phyloP scores from a whole-genome alignment of 306 rosid genomes.

The Gillenia trifoliata region DNA sequence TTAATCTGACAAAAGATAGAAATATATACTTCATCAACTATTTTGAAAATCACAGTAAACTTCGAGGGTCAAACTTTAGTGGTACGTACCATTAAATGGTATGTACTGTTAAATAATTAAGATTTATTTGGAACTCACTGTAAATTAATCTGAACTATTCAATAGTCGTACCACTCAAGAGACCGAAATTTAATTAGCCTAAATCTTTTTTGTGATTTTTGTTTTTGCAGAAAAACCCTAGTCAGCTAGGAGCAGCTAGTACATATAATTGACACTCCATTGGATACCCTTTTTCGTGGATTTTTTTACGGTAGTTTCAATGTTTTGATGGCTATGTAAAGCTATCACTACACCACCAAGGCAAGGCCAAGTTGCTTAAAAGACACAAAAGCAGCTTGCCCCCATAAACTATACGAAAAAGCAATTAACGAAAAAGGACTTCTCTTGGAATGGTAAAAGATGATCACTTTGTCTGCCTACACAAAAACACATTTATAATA shows the following conservation, averaged over 20 bases:
- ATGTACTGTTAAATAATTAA: too few species aligned
- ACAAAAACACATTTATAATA: constrained; percentile 28
- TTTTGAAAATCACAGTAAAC: too few species aligned
- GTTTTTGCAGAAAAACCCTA: background rate
- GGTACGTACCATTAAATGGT: too few species aligned
- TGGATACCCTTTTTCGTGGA: constrained; percentile 24
- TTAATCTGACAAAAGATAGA: too few species aligned
- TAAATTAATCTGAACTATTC: too few species aligned
- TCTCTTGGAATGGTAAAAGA: constrained; percentile 45
- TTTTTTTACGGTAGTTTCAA: constrained; percentile 15
- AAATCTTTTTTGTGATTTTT: too few species aligned
- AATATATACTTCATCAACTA: too few species aligned
- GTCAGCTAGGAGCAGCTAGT: background rate
- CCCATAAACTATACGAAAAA: constrained; percentile 8
- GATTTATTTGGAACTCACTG: too few species aligned
- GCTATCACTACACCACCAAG: background rate
- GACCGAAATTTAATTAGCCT: too few species aligned
- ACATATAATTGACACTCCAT: constrained; percentile 18
- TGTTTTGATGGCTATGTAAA: constrained; percentile 1
- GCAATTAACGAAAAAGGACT: constrained; percentile 9
- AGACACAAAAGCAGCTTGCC: constrained; percentile 36
- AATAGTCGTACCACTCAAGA: too few species aligned
- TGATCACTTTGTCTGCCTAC: constrained; percentile 55
- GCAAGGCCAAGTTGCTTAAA: constrained; percentile 17
- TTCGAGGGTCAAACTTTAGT: too few species aligned